Evolutionary conservation across 306 rosid species (phyloP), one percentile per base, ranked within the genome.

Genomic region (Glycine latifolia): DNA sequence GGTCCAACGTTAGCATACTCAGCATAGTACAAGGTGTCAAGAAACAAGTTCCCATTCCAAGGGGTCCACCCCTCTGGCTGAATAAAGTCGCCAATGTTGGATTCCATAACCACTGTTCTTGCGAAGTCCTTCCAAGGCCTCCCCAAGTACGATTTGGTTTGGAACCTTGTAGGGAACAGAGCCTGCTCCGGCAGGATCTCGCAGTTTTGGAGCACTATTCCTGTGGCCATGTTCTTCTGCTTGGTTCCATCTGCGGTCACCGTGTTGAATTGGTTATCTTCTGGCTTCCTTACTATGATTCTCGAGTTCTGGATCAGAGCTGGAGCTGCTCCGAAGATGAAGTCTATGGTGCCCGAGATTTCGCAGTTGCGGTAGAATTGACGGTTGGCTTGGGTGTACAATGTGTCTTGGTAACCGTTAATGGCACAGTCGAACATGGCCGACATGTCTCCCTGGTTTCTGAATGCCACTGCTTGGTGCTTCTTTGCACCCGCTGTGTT

Each of bases 331-430:
- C 98, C 97, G 17, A 94, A 94, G 55, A 94, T 91, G 89, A 84
- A 94, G 81, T 94, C 98, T 0, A 94, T 48, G 1, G 97, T 92
- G 12, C 98, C 98, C 0, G 95, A 91, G 52, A 94, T 86, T 20
- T 89, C 95, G 15, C 98, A 90, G 84, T 94, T 89, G 48, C 98
- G 83, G 85, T 85, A 94, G 88, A 91, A 91, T 39, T 94, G 98
- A 16, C 95, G 90, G 0, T 88, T 81, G 0, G 89, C 10, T 8
- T 92, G 95, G 3, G 65, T 87, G 62, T 89, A 94, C 20, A 92
- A 10, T 1, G 95, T 89, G 86, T 94, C 98, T 69, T 91, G 95
- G 88, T 58, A 86, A 3, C 87, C 97, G 5, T 75, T 89, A 67
- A 94, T 76, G 26, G 88, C 82, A 35, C 92, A 88, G 37, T 94